Percentiles rank a stretch among this genome's conserved stretches.
phyloP scores from a whole-genome alignment of 176 grass and related monocot genomes.

The Ensete glaucum region DNA sequence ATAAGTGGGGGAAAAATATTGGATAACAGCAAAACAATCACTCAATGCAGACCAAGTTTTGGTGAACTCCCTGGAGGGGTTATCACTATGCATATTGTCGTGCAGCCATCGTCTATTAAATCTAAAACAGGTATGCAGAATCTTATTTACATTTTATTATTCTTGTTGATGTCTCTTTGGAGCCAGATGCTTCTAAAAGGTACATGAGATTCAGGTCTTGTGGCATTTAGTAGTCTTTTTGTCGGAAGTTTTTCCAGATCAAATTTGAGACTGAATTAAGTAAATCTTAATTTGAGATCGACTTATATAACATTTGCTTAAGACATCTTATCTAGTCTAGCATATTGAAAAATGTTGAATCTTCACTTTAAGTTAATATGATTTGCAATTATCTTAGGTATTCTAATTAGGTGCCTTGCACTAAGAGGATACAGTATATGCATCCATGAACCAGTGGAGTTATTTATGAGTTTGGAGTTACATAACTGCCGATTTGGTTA shows the following conservation, averaged over 20 bases:
- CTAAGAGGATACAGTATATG: no score
- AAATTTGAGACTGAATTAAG: not conserved
- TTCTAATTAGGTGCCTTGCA: no score
- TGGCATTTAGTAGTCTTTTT: not conserved
- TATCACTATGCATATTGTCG: constrained; percentile 40
- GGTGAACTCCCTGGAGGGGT: constrained; percentile 35
- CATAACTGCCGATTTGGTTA: no score
- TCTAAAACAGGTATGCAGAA: constrained; percentile 25
- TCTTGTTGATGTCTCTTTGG: not conserved
- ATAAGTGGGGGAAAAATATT: constrained; percentile 34
- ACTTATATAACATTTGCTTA: no score
- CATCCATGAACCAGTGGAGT: no score
- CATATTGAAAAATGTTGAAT: no score
- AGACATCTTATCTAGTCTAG: no score
- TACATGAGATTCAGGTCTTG: no score
- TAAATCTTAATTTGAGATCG: no score
- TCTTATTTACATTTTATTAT: not conserved
- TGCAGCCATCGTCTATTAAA: constrained; percentile 34
- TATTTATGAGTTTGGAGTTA: no score
- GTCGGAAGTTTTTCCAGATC: not conserved
- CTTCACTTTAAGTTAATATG: no score
- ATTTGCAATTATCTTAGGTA: no score
- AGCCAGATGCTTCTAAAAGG: not conserved
- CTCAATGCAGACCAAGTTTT: constrained; percentile 35
- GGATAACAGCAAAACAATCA: constrained; percentile 34